These are phyloP conservation scores for Elymus sibiricus DNA, from an alignment of 176 grass and related monocot genomes.

Conservation along the genomic window DNA sequence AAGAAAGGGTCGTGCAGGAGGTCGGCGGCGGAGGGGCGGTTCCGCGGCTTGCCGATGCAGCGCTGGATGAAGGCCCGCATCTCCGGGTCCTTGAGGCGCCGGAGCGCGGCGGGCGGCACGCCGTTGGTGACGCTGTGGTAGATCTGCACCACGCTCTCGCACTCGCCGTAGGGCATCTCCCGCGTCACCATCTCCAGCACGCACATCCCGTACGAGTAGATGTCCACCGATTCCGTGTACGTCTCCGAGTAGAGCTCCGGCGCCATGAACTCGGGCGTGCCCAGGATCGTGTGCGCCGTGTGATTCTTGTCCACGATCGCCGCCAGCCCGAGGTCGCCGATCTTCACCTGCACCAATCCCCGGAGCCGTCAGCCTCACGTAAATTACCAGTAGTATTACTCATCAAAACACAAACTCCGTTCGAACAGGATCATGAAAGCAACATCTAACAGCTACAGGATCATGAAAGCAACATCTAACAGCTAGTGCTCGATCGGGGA, in stretches of 20 bases:
- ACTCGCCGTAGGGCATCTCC: constrained; percentile 92
- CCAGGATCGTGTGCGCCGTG: constrained; percentile 80
- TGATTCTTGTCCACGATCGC: constrained; percentile 80
- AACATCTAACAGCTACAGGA: neutral
- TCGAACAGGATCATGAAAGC: constrained; percentile 9
- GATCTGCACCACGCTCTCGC: constrained; percentile 72
- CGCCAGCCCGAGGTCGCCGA: constrained; percentile 91
- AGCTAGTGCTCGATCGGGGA: neutral
- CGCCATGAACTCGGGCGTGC: constrained; percentile 99
- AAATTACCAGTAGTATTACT: too few relatives aligned
- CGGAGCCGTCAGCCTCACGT: neutral
- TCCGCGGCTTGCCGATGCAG: constrained; percentile 62
- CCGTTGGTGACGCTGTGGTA: constrained; percentile 62
- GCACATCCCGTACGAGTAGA: constrained; percentile 97
- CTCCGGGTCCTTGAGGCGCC: constrained; percentile 60
- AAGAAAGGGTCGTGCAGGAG: constrained; percentile 86
- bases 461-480: constrained; percentile 26
- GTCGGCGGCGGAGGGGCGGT: constrained; percentile 62
- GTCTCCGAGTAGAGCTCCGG: constrained; percentile 92
- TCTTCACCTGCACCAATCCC: constrained; percentile 59
- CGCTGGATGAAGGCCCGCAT: constrained; percentile 74
- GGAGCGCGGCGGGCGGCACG: constrained; percentile 46
- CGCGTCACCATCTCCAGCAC: constrained; percentile 95
- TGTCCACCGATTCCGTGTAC: constrained; percentile 95
- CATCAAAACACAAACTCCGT: neutral